A percentile compares a stretch with the other conserved stretches of the same genome.
phyloP scores from a whole-genome alignment of 441 rosid species.

The Corymbia citriodora region DNA sequence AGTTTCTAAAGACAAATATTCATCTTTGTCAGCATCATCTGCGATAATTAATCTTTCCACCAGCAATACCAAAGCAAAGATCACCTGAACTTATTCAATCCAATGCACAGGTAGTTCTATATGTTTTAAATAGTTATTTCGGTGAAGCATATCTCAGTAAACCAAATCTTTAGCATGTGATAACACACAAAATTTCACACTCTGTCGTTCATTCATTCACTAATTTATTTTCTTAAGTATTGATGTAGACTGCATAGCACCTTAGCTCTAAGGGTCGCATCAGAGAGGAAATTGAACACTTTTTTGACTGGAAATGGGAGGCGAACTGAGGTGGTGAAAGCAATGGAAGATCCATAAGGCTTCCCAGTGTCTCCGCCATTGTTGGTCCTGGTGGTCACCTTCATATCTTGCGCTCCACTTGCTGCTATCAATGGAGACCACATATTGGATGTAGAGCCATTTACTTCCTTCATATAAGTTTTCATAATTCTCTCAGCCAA shows the following conservation, averaged over 20 bases:
- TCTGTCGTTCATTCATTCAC: not conserved
- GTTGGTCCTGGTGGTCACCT: slow-evolving; percentile 15
- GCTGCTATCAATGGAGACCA: slow-evolving; percentile 30
- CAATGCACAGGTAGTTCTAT: not conserved
- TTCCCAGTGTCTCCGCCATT: not conserved
- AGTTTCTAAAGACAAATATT: not conserved
- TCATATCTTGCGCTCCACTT: slow-evolving; percentile 19
- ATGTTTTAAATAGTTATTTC: not conserved
- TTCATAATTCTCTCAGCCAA: slow-evolving; percentile 35
- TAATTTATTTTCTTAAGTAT: not conserved
- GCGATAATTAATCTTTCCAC: not conserved
- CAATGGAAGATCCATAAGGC: slow-evolving; percentile 4
- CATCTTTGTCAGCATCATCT: not conserved
- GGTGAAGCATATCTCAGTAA: not conserved
- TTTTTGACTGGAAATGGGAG: slow-evolving; percentile 20
- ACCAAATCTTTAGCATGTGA: not conserved
- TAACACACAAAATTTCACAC: not conserved
- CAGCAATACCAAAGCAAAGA: not conserved
- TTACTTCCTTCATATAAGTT: slow-evolving; percentile 18
- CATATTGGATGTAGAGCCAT: slow-evolving; percentile 8
- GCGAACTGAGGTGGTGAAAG: slow-evolving; percentile 30
- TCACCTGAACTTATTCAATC: not conserved
- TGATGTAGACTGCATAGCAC: slow-evolving; percentile 7
- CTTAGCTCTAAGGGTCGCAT: slow-evolving; percentile 23
- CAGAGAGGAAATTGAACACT: slow-evolving; percentile 30